These are phyloP conservation scores for Aureobasidium sp. DNA, from an alignment of 2,329 filamentous ascomycete genomes.

Conservation along the genomic window DNA sequence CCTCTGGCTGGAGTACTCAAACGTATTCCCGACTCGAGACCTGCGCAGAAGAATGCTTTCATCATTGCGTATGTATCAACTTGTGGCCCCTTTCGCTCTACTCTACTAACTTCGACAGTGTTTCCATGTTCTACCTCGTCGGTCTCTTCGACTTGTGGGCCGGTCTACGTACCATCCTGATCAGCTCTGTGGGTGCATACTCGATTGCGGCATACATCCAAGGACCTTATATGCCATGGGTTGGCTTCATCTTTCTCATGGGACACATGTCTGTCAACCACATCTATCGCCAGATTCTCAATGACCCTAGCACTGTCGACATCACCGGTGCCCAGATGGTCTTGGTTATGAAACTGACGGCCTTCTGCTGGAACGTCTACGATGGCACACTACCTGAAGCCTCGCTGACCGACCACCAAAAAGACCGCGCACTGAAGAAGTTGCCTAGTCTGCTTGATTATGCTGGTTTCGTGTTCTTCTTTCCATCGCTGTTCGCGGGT, in stretches of 20 bases:
- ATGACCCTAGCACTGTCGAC: constrained; percentile 62
- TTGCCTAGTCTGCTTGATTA: constrained; percentile 75
- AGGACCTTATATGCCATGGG: constrained; percentile 95
- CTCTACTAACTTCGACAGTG: constrained; percentile 38
- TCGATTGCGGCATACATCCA: constrained; percentile 73
- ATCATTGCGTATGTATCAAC: constrained; percentile 57
- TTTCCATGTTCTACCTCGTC: constrained; percentile 82
- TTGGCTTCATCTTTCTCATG: constrained; percentile 91
- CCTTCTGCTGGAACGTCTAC: constrained; percentile 97
- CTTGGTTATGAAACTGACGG: constrained; percentile 89
- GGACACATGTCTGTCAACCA: constrained; percentile 89
- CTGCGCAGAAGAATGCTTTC: constrained; percentile 80
- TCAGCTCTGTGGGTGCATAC: constrained; percentile 74
- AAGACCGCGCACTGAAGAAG: constrained; percentile 65
- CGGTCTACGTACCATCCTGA: constrained; percentile 68
- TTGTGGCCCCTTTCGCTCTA: background rate
- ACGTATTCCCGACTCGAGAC: constrained; percentile 75
- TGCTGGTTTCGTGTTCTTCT: constrained; percentile 87
- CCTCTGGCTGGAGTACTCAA: constrained; percentile 84
- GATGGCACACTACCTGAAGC: constrained; percentile 75
- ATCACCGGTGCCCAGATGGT: constrained; percentile 98
- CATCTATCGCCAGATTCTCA: constrained; percentile 65
- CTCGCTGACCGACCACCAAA: constrained; percentile 80
- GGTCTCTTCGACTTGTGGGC: constrained; percentile 89
- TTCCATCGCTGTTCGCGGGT: constrained; percentile 80